Evolutionary conservation across 352 stramenopile genomes (phyloP).

Genomic region (Pythium insidiosum): DNA sequence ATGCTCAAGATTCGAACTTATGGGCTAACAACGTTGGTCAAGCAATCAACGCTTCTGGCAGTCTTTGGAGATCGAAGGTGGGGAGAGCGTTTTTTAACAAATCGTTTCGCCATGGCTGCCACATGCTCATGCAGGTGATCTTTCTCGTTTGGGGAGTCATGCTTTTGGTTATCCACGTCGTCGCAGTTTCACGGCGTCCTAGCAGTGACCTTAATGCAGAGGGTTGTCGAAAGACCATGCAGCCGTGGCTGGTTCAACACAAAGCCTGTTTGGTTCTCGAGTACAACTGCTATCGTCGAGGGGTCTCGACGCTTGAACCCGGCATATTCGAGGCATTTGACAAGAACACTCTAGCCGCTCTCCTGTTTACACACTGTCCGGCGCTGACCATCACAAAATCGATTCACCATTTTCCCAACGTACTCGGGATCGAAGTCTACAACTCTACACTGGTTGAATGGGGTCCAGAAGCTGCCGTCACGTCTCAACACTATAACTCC

Average conservation of each 20-base stretch:
- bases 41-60: no score
- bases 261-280: constrained; percentile 12
- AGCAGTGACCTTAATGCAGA: neutral
- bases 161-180: constrained; percentile 3
- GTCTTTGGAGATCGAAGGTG: no score
- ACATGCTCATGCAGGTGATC: neutral
- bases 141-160: constrained; percentile 1
- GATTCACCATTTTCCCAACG: constrained; percentile 5
- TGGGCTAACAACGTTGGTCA: no score
- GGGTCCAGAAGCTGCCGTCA: constrained; percentile 4
- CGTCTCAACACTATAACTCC: neutral
- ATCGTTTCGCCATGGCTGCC: neutral
- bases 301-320: neutral
- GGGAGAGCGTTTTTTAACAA: no score
- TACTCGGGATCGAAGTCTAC: constrained; percentile 14
- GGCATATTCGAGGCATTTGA: constrained; percentile 4
- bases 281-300: constrained; percentile 12
- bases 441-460: constrained; percentile 20
- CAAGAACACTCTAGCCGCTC: constrained; percentile 1
- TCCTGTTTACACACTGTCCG: constrained; percentile 15
- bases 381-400: constrained; percentile 7
- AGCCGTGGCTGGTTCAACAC: constrained; percentile 13
- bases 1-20: no score
- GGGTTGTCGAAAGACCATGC: constrained; percentile 9
- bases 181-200: neutral